These are phyloP conservation scores for Aureobasidium vineae DNA, from an alignment of 2,329 filamentous ascomycete species.

Conservation along the genomic window DNA sequence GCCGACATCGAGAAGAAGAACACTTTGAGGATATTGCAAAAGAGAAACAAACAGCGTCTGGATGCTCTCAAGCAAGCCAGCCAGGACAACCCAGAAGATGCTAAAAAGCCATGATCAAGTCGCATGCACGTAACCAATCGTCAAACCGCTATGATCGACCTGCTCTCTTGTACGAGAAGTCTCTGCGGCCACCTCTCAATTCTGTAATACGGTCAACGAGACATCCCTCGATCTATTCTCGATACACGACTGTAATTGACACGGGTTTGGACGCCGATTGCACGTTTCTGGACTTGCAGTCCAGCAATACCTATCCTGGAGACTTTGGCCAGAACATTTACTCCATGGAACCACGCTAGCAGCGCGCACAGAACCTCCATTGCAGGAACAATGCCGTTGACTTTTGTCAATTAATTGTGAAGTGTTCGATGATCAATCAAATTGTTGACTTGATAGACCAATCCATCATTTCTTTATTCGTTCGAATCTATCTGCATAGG, in stretches of 20 bases:
- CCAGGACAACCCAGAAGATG: background rate
- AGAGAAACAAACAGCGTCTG: slow-evolving; percentile 64
- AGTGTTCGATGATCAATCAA: background rate
- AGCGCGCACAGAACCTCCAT: background rate
- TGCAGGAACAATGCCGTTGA: no score
- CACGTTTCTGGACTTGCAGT: background rate
- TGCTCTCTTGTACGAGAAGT: no score
- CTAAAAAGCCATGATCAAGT: background rate
- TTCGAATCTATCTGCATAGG: no score
- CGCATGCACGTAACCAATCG: background rate
- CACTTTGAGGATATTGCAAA: slow-evolving; percentile 65
- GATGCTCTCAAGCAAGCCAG: slow-evolving; percentile 49
- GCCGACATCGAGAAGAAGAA: slow-evolving; percentile 64
- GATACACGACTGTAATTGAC: no score
- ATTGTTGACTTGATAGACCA: no score
- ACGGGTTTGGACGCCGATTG: no score
- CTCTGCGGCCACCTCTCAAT: no score
- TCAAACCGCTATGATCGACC: background rate
- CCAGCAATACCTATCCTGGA: background rate
- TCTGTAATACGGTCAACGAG: no score
- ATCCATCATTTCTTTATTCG: no score
- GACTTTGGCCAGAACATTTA: background rate
- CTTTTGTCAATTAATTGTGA: no score
- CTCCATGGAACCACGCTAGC: background rate
- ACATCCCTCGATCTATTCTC: no score